Conservation (phyloP, 2,329 filamentous ascomycete genomes). For the Colletotrichum orchidophilum region DNA sequence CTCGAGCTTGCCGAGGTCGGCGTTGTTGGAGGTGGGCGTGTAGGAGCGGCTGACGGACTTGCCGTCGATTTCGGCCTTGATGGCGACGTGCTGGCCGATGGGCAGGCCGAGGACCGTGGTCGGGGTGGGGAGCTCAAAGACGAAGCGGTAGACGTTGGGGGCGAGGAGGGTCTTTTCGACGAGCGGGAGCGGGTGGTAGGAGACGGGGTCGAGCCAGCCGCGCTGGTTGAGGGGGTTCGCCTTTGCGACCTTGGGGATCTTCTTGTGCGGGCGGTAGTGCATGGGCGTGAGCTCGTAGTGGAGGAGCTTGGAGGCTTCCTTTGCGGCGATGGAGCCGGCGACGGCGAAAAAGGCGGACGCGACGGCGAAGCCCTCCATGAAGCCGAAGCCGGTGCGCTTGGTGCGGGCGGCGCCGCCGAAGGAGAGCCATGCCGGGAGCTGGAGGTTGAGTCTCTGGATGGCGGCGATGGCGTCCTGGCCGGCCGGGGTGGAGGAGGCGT, state of each 20-base stretch:
- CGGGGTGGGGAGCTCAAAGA: conserved; percentile 57
- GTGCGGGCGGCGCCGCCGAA: conserved; percentile 1
- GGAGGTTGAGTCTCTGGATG: conserved; percentile 31
- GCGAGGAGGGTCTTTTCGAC: conserved; percentile 49
- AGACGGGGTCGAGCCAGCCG: conserved; percentile 60
- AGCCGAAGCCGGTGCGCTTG: conserved; percentile 40
- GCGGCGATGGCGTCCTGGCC: conserved; percentile 30
- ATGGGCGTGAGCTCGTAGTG: conserved; percentile 44
- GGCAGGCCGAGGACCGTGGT: conserved; percentile 61
- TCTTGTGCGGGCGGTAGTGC: conserved; percentile 50
- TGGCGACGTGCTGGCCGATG: conserved; percentile 65
- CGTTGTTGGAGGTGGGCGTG: conserved; percentile 62
- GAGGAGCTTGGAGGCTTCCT: conserved; percentile 43
- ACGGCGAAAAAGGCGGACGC: conserved; percentile 46
- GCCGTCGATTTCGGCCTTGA: conserved; percentile 57
- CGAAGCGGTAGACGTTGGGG: conserved; percentile 55
- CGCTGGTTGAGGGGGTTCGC: conserved; percentile 49
- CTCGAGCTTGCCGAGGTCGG: conserved; percentile 58
- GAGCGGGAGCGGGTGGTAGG: conserved; percentile 58
- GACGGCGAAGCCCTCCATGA: conserved; percentile 49
- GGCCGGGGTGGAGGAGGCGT: conserved; percentile 30
- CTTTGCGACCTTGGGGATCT: conserved; percentile 47
- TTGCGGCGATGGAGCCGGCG: conserved; percentile 42
- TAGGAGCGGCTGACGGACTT: conserved; percentile 61
- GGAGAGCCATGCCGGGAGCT: conserved; percentile 23